Evolutionary conservation across 2,329 filamentous ascomycete genomes (phyloP), one percentile per base, ranked within the genome.

Genomic region (Diaporthe vexans): DNA sequence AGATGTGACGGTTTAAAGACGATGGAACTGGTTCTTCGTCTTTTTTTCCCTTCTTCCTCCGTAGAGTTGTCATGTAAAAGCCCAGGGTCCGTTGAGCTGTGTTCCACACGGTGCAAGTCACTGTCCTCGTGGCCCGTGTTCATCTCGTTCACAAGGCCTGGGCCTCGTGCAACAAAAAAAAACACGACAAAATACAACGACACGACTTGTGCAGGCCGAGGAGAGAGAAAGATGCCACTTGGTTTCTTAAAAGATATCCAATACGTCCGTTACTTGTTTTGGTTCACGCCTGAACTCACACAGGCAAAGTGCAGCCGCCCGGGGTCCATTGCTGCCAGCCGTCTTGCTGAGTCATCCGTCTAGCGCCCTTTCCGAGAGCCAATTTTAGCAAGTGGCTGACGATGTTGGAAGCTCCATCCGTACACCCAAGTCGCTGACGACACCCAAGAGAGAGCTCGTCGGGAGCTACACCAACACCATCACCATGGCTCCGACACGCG

Each of bases 401-500:
- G 63, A 54, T 54, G 63, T 52, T 72, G 57, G 70, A 63, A 72
- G 70, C 58, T 63, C 57, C 57, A 63, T 58, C 63, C 63, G 63
- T 54, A 17, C 68, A 48, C 35, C 57, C 33, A 61, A 54, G 48
- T 59, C 71, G 72, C 74, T 76, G 74, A 76, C 72, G 72, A 76
- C 72, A 74, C 68, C 65, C 63, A 71, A 68, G 26, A 52, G 54
- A 68, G 40, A 54, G 69, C 69, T 72, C 59, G 68, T 72, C 59
- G 70, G 61, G 59, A 72, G 68, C 72, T 72, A 63, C 74, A 76
- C 61, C 72, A 72, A 57, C 76, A 76, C 74, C 73, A 78, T 76
- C 82, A 85, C 78, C 78, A 93, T 93, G 91, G 91, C 90, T 85
- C 87, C 89, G 79, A 86, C 87, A 83, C 87, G 94, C 87, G 95